These are phyloP conservation scores for Clitopilus hobsonii DNA, from an alignment of 768 basidiomycete genomes.

Conservation along the genomic window DNA sequence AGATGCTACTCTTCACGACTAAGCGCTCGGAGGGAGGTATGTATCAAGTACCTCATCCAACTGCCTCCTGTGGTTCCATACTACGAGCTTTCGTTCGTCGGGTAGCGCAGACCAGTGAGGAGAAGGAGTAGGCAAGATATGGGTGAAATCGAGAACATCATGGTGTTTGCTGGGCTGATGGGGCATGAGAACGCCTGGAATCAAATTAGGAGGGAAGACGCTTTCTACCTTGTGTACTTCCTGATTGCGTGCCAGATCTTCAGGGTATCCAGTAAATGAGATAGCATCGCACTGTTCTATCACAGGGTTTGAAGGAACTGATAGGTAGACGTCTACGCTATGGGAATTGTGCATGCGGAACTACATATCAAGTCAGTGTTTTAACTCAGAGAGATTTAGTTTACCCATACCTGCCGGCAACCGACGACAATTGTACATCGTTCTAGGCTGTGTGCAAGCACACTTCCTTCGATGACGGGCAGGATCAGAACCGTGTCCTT, in stretches of 20 bases:
- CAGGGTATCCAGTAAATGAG: conserved; percentile 63
- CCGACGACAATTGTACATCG: conserved; percentile 64
- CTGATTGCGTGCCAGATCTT: conserved; percentile 14
- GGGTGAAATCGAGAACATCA: conserved; percentile 81
- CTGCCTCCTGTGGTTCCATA: conserved; percentile 5
- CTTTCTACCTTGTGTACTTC: conserved; percentile 12
- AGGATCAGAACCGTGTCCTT: conserved; percentile 60
- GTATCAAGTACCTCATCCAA: neutral
- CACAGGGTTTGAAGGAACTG: conserved; percentile 66
- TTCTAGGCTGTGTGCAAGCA: conserved; percentile 60
- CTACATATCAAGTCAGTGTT: conserved; percentile 30
- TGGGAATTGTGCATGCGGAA: conserved; percentile 84
- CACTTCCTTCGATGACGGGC: conserved; percentile 64
- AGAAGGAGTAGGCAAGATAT: conserved; percentile 70
- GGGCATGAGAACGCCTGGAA: neutral
- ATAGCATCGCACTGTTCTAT: conserved; percentile 71
- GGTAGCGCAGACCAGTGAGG: conserved; percentile 62
- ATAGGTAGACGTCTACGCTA: conserved; percentile 59
- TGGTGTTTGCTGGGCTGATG: conserved; percentile 32
- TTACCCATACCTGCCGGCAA: conserved; percentile 69
- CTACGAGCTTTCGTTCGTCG: conserved; percentile 8
- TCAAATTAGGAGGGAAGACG: neutral
- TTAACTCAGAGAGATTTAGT: neutral
- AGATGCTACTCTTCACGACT: too few species aligned
- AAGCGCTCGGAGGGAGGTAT: neutral